Conservation (phyloP, 2,329 filamentous ascomycete genomes). For the Hymenotorrendiella dingleyae region DNA sequence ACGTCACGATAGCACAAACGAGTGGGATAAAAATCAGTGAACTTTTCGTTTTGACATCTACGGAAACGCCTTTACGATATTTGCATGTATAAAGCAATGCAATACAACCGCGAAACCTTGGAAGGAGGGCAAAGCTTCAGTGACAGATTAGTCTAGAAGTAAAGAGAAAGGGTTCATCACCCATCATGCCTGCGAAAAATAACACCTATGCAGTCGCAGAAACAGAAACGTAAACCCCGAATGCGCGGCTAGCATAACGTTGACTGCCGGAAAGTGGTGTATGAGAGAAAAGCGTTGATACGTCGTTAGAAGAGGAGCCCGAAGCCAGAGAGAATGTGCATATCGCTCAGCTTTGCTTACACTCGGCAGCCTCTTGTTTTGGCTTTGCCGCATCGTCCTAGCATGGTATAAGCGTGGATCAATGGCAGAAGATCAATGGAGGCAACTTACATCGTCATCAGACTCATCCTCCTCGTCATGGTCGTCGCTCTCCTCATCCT, state of each 20-base stretch:
- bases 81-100: slow-evolving; percentile 19
- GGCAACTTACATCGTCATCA: slow-evolving; percentile 64
- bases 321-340: no score
- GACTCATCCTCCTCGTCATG: slow-evolving; percentile 70
- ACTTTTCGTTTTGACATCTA: slow-evolving; percentile 24
- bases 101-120: slow-evolving; percentile 11
- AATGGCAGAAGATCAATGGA: slow-evolving; percentile 5
- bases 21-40: no score
- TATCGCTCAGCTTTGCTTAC: slow-evolving; percentile 76
- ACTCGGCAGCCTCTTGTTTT: slow-evolving; percentile 90
- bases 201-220: slow-evolving; percentile 20
- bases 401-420: slow-evolving; percentile 21
- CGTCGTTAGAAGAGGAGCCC: neutral
- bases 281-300: neutral
- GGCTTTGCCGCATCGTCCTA: slow-evolving; percentile 85
- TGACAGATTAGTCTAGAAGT: slow-evolving; percentile 29
- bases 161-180: slow-evolving; percentile 14
- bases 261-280: slow-evolving; percentile 10
- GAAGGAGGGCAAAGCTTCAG: slow-evolving; percentile 13
- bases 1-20: no score
- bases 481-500: slow-evolving; percentile 82
- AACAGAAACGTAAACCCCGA: slow-evolving; percentile 5
- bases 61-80: slow-evolving; percentile 21
- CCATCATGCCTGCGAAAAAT: slow-evolving; percentile 15
- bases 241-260: slow-evolving; percentile 3